These are phyloP conservation scores for Monosporascus sp. DNA, from an alignment of 2,329 filamentous ascomycete species.

Conservation along the genomic window DNA sequence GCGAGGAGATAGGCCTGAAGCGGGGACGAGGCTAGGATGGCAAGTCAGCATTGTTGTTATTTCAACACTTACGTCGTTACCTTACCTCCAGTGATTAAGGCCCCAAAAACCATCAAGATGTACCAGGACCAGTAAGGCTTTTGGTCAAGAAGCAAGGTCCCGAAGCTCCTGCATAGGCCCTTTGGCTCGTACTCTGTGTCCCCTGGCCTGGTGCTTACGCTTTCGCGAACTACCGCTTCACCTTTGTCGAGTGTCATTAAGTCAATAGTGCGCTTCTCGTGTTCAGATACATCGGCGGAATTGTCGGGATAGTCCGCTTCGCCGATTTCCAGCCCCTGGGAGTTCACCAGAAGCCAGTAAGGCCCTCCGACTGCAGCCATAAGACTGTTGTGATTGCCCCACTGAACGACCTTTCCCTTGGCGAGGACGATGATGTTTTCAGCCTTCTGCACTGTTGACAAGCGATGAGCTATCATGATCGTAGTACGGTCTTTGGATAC, in stretches of 20 bases:
- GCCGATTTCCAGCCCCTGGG: constrained; percentile 50
- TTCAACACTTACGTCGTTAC: not conserved
- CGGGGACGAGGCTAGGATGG: constrained; percentile 34
- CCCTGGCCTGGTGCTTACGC: constrained; percentile 6
- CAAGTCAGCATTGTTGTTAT: not conserved
- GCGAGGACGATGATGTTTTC: constrained; percentile 36
- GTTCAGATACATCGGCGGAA: constrained; percentile 21
- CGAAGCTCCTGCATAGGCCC: constrained; percentile 23
- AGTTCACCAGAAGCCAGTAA: constrained; percentile 62
- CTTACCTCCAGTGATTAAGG: constrained; percentile 30
- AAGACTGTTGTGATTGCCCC: constrained; percentile 70
- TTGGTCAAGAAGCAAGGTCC: constrained; percentile 22
- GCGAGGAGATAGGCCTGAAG: constrained; percentile 53
- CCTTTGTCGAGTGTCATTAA: constrained; percentile 39
- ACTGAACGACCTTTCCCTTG: constrained; percentile 64
- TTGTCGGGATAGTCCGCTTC: constrained; percentile 32
- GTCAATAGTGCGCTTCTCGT: constrained; percentile 33
- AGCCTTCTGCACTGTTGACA: constrained; percentile 45
- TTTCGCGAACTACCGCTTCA: constrained; percentile 15
- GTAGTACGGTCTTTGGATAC: constrained; percentile 57
- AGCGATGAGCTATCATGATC: constrained; percentile 59
- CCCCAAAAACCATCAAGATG: constrained; percentile 21
- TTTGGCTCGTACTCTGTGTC: constrained; percentile 11
- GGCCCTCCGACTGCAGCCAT: constrained; percentile 54
- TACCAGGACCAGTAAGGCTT: constrained; percentile 24